A percentile compares a stretch with the other conserved stretches of the same genome.
phyloP scores from a whole-genome alignment of 345 rosid genomes.

The Clausena lansium region DNA sequence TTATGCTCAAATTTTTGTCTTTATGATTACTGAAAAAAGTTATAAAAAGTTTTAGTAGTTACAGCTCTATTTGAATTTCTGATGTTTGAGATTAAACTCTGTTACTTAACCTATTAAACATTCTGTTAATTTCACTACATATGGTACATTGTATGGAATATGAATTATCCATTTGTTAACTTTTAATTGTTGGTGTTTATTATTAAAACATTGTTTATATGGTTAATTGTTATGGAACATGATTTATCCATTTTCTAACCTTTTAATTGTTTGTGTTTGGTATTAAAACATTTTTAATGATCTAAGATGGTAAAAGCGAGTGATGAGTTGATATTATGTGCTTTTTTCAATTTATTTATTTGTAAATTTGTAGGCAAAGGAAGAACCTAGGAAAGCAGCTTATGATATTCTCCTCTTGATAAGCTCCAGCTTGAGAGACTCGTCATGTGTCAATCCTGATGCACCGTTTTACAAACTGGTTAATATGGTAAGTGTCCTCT shows the following conservation, averaged over 20 bases:
- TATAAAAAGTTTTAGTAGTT: not conserved
- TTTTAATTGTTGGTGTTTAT: not conserved
- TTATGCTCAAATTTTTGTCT: not conserved
- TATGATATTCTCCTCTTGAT: constrained; percentile 64
- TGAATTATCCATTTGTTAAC: not conserved
- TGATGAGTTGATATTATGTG: constrained; percentile 10
- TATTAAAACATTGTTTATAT: not conserved
- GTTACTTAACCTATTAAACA: not conserved
- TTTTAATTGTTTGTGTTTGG: not conserved
- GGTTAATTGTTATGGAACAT: not conserved
- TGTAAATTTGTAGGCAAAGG: constrained; percentile 52
- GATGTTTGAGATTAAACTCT: not conserved
- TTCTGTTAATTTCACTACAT: not conserved
- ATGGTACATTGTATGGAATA: not conserved
- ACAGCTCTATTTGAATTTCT: not conserved
- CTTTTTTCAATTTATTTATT: not conserved
- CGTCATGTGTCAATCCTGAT: no score
- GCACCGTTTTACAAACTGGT: constrained; percentile 60
- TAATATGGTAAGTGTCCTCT: constrained; percentile 58
- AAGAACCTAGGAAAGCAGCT: constrained; percentile 78
- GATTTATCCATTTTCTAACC: not conserved
- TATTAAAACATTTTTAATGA: not conserved
- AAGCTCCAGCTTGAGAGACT: constrained; percentile 49
- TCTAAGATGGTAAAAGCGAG: not conserved
- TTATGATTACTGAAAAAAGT: not conserved